Base-by-base conservation (phyloP, 1,284 basidiomycete genomes). In the Testicularia cyperi region DNA sequence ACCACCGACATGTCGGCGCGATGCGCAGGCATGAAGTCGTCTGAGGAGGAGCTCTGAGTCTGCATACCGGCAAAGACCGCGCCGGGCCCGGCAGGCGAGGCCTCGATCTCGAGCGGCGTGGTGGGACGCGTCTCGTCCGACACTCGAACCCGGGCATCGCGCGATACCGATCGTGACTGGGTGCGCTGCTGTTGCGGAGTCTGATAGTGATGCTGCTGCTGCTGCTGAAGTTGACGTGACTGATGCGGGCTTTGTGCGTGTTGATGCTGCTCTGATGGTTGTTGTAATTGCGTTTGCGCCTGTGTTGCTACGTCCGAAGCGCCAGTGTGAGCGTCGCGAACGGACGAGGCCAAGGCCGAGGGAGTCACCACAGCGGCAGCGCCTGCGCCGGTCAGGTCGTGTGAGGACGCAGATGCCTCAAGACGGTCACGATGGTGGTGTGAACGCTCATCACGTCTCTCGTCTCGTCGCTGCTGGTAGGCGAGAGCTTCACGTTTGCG, bases 61-160 rank as follows among this genome's bases (percentile, higher is more conserved):
- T 61, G 45, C 52, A 61, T 56, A 26, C 37, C 40, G 32, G 35
- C 52, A 29, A 57, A 49, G 6, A 58, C 51, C 6, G 60, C 58
- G 6, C 55, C 46, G 31, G 45, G 56, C 6, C 49, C 45, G 9
- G 51, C 36, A 10, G 55, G 38, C n/a, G n/a, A n/a, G n/a, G 53
- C 42, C n/a, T 44, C 38, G 19, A 37, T 43, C 13, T 66, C 63
- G 23, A 58, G 48, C 19, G 54, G 63, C 20, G 60, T 66, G 12
- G 58, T 66, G 2, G 61, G 61, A 14, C 56, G 46, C 19, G 61
- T 65, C 32, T 60, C 33, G 33, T 35, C 21, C 8, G 33, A 9
- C 18, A 21, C 25, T 8, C 14, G 25, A 26, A n/a, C n/a, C n/a
- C n/a, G n/a, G n/a, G n/a, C n/a, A n/a, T 2, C 18, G 22, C 8